phyloP scores from a whole-genome alignment of 2,329 filamentous ascomycete species.

The Berkeleyomyces rouxiae region DNA sequence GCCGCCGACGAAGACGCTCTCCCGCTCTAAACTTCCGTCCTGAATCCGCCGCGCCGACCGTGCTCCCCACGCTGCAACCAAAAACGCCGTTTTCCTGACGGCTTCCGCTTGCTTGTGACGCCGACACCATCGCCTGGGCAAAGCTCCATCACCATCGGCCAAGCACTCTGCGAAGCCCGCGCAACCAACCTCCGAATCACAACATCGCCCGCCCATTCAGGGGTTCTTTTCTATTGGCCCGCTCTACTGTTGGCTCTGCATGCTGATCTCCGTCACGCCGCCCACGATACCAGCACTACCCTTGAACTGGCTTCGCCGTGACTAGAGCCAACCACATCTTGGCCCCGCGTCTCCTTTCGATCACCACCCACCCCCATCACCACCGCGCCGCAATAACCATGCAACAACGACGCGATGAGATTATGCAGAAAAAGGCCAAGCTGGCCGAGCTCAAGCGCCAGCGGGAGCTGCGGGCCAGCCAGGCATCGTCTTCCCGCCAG shows the following conservation, averaged over 20 bases:
- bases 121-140: too few species aligned
- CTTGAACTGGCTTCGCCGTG: not conserved
- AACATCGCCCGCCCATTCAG: not conserved
- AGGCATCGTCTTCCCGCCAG: conserved; percentile 52
- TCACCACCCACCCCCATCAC: not conserved
- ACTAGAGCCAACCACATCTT: not conserved
- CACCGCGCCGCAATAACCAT: not conserved
- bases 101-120: too few species aligned
- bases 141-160: too few species aligned
- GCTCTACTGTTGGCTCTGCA: not conserved
- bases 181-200: not conserved
- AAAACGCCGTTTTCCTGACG: too few species aligned
- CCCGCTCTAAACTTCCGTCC: too few species aligned
- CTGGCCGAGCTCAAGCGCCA: conserved; percentile 91
- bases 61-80: too few species aligned
- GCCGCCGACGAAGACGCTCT: too few species aligned
- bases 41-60: too few species aligned
- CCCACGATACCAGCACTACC: not conserved
- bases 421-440: conserved; percentile 90
- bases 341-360: not conserved
- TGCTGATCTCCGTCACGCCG: not conserved
- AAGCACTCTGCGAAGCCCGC: not conserved
- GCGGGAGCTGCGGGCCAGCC: conserved; percentile 65
- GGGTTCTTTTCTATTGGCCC: not conserved
- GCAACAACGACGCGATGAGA: conserved; percentile 85